Evolutionary conservation across 164 flowering plant species (phyloP).

Genomic region (Vitis riparia): DNA sequence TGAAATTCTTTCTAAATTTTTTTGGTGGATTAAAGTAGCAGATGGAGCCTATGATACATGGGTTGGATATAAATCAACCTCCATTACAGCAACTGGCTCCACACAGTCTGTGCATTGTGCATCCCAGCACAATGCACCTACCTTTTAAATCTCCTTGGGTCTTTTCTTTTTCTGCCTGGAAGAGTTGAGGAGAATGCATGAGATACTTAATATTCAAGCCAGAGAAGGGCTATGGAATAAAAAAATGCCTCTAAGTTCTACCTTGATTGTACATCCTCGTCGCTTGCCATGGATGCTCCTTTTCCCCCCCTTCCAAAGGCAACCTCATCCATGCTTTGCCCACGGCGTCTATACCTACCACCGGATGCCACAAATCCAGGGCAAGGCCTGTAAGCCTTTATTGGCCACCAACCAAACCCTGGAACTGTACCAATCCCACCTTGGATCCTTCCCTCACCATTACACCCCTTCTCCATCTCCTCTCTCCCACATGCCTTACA

Average conservation of each 20-base stretch:
- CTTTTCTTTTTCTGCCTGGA: conserved; percentile 30
- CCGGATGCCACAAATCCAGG: conserved; percentile 87
- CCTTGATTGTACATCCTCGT: conserved; percentile 43
- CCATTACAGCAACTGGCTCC: too few relatives aligned
- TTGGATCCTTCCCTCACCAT: conserved; percentile 97
- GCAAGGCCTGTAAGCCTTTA: conserved; percentile 94
- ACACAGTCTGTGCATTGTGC: too few relatives aligned
- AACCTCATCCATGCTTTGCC: conserved; percentile 98
- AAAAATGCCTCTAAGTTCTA: conserved; percentile 18
- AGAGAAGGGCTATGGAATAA: background rate
- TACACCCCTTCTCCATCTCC: conserved; percentile 83
- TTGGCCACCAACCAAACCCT: conserved; percentile 99
- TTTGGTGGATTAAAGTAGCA: too few relatives aligned
- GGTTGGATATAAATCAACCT: too few relatives aligned
- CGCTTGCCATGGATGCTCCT: conserved; percentile 16
- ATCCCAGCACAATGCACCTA: conserved; percentile 1
- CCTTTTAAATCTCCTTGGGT: conserved; percentile 22
- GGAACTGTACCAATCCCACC: conserved; percentile 95
- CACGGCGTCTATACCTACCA: conserved; percentile 78
- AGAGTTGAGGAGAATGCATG: background rate
- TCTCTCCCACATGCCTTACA: conserved; percentile 81
- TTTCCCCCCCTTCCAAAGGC: conserved; percentile 55
- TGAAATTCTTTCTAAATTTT: too few relatives aligned
- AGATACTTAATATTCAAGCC: background rate
- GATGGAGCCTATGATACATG: too few relatives aligned